Evolutionary conservation across 1,139 yeast species (phyloP).

Genomic region (Saccharomyces uvarum): DNA sequence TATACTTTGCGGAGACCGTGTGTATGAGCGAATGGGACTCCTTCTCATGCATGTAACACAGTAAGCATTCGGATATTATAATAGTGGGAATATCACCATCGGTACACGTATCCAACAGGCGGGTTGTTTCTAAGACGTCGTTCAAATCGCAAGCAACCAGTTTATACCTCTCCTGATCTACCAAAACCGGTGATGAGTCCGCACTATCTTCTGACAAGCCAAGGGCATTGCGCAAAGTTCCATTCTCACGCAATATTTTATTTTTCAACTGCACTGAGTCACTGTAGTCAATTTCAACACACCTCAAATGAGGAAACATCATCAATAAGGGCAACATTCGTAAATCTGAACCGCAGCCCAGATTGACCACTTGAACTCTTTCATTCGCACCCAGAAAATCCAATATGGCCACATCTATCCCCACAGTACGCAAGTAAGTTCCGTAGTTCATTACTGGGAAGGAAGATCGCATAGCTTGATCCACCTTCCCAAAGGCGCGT

Average conservation of each 20-base stretch:
- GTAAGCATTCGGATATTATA: conserved; percentile 78
- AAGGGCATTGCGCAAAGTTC: conserved; percentile 23
- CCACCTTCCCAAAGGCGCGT: conserved; percentile 20
- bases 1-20: conserved; percentile 31
- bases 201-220: conserved; percentile 7
- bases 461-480: conserved; percentile 37
- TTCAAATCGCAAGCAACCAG: conserved; percentile 26
- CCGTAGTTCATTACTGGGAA: conserved; percentile 79
- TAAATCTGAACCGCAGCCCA: conserved; percentile 98
- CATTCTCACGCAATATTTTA: conserved; percentile 31
- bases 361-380: conserved; percentile 57
- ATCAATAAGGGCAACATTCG: conserved; percentile 35
- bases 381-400: conserved; percentile 37
- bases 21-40: conserved; percentile 48
- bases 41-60: conserved; percentile 65
- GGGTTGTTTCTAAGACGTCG: conserved; percentile 13
- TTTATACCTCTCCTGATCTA: neutral
- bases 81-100: conserved; percentile 51
- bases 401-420: conserved; percentile 51
- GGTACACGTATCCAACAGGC: conserved; percentile 25
- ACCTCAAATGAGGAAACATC: conserved; percentile 34
- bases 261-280: conserved; percentile 56
- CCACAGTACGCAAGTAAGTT: conserved; percentile 64
- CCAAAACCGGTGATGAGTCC: conserved; percentile 13
- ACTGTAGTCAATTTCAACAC: conserved; percentile 72